Evolutionary conservation across 176 grass and related monocot genomes (phyloP).

Genomic region (Phyllostachys edulis): DNA sequence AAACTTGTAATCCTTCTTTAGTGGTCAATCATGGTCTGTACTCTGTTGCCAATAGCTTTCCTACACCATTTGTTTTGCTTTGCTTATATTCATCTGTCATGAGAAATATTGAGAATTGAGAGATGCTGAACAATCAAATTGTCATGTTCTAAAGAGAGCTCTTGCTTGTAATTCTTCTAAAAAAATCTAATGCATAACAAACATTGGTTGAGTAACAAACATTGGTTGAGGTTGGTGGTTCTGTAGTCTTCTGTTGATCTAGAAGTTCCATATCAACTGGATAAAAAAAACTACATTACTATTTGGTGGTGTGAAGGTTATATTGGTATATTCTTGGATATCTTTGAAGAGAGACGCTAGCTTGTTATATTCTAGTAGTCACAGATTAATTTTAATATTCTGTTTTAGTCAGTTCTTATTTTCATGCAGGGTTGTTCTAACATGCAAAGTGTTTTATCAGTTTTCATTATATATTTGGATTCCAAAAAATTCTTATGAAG

Average conservation of each 20-base stretch:
- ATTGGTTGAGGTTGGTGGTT: not conserved
- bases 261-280: not conserved
- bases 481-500: not conserved
- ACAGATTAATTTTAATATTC: not conserved
- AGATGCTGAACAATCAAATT: not conserved
- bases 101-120: not conserved
- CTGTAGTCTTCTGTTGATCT: not conserved
- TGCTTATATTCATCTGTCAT: not conserved
- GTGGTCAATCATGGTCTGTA: not conserved
- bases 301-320: constrained; percentile 6
- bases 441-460: not conserved
- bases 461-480: not conserved
- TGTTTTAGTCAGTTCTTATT: not conserved
- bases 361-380: not conserved
- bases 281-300: not conserved
- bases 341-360: not conserved
- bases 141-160: not conserved
- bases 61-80: constrained; percentile 10
- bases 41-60: not conserved
- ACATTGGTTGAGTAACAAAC: not conserved
- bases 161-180: not conserved
- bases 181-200: not conserved
- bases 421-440: not conserved
- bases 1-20: constrained; percentile 13
- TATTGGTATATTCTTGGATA: not conserved